phyloP scores from a whole-genome alignment of 2,329 filamentous ascomycete genomes.

The Helotiales sp. region DNA sequence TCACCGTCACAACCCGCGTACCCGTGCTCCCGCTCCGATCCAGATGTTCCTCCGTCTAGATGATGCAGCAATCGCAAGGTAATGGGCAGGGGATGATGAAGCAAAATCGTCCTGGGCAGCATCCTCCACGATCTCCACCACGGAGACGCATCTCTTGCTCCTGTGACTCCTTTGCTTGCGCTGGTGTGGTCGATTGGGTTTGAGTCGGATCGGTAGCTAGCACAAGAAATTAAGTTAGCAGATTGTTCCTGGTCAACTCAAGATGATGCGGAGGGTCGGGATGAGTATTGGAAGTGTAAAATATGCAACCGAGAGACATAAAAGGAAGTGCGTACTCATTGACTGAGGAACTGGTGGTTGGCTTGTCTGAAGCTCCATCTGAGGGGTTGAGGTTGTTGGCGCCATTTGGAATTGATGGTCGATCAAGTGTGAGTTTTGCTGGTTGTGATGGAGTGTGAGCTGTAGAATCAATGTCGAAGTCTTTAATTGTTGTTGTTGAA shows the following conservation, averaged over 20 bases:
- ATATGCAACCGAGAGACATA: not conserved
- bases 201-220: not conserved
- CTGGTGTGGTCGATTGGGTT: not conserved
- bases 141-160: conserved; percentile 30
- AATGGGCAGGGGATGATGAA: conserved; percentile 39
- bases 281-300: too few species aligned
- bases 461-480: not conserved
- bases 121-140: conserved; percentile 28
- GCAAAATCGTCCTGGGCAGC: conserved; percentile 40
- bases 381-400: not conserved
- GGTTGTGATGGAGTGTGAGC: not conserved
- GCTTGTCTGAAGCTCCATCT: not conserved
- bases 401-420: not conserved
- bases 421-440: not conserved
- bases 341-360: not conserved
- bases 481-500: too few species aligned
- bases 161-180: conserved; percentile 13
- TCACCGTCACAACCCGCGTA: not conserved
- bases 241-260: not conserved
- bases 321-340: not conserved
- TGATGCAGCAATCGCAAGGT: conserved; percentile 32
- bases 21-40: not conserved
- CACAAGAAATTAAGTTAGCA: not conserved
- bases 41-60: conserved; percentile 5
- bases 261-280: not conserved